A percentile compares a stretch with the other conserved stretches of the same genome.
Conservation (phyloP, 805 yeast species). For the Saccharomycopsis sp. region DNA sequence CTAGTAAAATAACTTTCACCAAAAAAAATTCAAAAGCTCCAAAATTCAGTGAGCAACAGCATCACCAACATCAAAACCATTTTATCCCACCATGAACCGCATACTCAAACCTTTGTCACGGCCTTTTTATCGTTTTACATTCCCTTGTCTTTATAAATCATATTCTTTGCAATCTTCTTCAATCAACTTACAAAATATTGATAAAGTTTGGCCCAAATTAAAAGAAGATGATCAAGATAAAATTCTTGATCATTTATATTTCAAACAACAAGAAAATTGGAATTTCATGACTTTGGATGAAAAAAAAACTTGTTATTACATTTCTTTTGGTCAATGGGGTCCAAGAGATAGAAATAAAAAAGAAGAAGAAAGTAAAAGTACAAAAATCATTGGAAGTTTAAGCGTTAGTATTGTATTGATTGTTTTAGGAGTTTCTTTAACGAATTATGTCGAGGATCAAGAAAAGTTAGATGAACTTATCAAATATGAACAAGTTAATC, state of each 20-base stretch:
- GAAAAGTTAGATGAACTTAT: conserved; percentile 12
- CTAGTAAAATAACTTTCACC: no score
- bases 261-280: conserved; percentile 31
- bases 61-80: no score
- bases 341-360: conserved; percentile 33
- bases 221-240: conserved; percentile 27
- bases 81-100: no score
- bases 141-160: no score
- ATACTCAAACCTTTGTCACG: no score
- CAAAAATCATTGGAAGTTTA: conserved; percentile 8
- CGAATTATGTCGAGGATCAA: conserved; percentile 30
- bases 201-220: conserved; percentile 24
- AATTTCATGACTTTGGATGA: conserved; percentile 34
- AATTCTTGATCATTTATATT: conserved; percentile 26
- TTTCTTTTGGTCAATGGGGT: conserved; percentile 56
- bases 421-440: conserved; percentile 18
- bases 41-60: no score
- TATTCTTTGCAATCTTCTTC: no score
- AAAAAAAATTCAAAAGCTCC: no score
- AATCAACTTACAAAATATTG: neutral
- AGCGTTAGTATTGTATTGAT: conserved; percentile 10
- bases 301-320: conserved; percentile 47
- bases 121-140: no score
- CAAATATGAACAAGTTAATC: conserved; percentile 9
- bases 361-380: neutral